Percentiles rank a stretch among this genome's conserved stretches.
These are phyloP conservation scores for Lignosus rhinocerotis DNA, from an alignment of 1,284 basidiomycete species.

Conservation along the genomic window DNA sequence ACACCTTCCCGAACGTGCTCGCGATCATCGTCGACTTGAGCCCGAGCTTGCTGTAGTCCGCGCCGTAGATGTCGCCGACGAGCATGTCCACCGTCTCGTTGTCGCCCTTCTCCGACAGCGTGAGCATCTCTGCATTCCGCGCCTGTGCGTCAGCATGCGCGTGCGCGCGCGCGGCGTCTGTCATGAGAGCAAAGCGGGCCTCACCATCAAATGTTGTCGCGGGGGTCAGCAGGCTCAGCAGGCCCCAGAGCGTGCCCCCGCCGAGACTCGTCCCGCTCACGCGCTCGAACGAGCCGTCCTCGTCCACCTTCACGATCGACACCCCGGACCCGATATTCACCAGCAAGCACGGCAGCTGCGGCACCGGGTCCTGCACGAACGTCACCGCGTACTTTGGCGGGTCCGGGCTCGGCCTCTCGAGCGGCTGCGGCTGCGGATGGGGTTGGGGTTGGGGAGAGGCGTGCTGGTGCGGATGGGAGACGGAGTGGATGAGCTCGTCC, in stretches of 20 bases:
- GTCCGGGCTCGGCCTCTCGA: constrained; percentile 90
- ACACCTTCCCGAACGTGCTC: constrained; percentile 98
- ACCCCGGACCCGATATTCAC: constrained; percentile 99
- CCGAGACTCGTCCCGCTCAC: constrained; percentile 97
- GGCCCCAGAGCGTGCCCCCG: constrained; percentile 99
- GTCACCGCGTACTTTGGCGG: constrained; percentile 90
- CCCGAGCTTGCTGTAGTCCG: constrained; percentile 91
- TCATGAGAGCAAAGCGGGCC: constrained; percentile 2
- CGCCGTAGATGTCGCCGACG: constrained; percentile 98
- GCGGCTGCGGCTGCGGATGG: constrained; percentile 31
- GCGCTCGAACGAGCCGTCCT: constrained; percentile 93
- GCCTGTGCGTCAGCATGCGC: neutral
- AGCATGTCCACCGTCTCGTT: constrained; percentile 98
- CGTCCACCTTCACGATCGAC: constrained; percentile 96
- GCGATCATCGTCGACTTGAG: constrained; percentile 98
- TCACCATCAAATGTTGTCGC: constrained; percentile 95
- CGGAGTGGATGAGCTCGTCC: constrained; percentile 91
- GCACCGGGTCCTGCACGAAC: constrained; percentile 78
- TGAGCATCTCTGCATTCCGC: constrained; percentile 82
- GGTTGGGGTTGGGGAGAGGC: too few relatives aligned
- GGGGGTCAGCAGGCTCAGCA: constrained; percentile 91
- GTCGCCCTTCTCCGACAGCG: constrained; percentile 90
- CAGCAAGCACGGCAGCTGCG: constrained; percentile 93
- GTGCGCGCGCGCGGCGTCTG: too few relatives aligned
- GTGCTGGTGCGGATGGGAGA: constrained; percentile 60